These are phyloP conservation scores for Pythium vanterpoolii DNA, from an alignment of 352 stramenopile genomes.

Conservation along the genomic window DNA sequence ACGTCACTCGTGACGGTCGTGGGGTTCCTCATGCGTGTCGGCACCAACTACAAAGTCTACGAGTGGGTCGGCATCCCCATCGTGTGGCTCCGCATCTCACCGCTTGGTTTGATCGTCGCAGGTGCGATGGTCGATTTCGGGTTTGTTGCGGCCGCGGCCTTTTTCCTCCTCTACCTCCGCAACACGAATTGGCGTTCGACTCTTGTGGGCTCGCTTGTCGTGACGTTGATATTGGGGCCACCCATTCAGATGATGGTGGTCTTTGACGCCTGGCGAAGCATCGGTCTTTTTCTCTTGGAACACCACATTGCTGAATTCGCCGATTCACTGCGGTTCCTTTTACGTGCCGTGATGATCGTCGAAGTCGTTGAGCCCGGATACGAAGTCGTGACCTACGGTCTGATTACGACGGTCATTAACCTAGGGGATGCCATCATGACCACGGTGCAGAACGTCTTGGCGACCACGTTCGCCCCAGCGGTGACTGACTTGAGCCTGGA, in stretches of 20 bases:
- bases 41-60: constrained; percentile 1
- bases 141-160: constrained; percentile 8
- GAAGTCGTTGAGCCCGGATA: constrained; percentile 20
- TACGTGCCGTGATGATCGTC: constrained; percentile 16
- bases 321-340: constrained; percentile 5
- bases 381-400: constrained; percentile 18
- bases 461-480: not conserved
- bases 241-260: constrained; percentile 18
- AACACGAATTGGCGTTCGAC: constrained; percentile 23
- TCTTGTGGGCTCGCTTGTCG: not conserved
- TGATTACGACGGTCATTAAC: constrained; percentile 20
- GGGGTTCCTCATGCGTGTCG: constrained; percentile 7
- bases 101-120: constrained; percentile 6
- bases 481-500: constrained; percentile 8
- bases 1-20: constrained; percentile 21
- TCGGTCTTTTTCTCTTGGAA: constrained; percentile 5
- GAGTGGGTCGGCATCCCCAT: not conserved
- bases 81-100: not conserved
- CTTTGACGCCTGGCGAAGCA: constrained; percentile 14
- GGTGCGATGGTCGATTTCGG: constrained; percentile 2
- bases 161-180: constrained; percentile 13
- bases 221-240: not conserved
- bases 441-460: constrained; percentile 11
- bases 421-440: constrained; percentile 2
- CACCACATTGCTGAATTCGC: not conserved